Evolutionary conservation across 352 stramenopile genomes (phyloP).

Genomic region (Stephanocyclus meneghinianus): DNA sequence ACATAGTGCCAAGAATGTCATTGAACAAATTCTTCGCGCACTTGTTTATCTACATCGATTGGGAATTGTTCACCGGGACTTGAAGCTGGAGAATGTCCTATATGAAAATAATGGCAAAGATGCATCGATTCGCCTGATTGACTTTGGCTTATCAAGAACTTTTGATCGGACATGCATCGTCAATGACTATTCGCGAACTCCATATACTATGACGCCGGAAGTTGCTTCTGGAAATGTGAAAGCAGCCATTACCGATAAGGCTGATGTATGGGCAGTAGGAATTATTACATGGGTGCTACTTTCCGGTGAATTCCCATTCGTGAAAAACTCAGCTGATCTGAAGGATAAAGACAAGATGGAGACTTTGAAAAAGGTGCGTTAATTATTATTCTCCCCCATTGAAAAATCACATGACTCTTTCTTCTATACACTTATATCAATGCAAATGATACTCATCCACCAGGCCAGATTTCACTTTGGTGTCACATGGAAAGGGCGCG

Average conservation of each 20-base stretch:
- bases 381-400: neutral
- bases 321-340: constrained; percentile 50
- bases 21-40: constrained; percentile 61
- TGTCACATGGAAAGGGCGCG: constrained; percentile 44
- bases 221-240: constrained; percentile 17
- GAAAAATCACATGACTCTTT: neutral
- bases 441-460: neutral
- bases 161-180: constrained; percentile 39
- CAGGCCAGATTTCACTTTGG: constrained; percentile 50
- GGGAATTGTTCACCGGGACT: constrained; percentile 55
- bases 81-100: constrained; percentile 63
- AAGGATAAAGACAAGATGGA: constrained; percentile 45
- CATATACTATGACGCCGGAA: constrained; percentile 55
- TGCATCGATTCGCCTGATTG: constrained; percentile 53
- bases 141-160: constrained; percentile 61
- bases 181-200: constrained; percentile 45
- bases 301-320: constrained; percentile 64
- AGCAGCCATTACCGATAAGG: constrained; percentile 52
- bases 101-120: constrained; percentile 51
- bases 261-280: constrained; percentile 70
- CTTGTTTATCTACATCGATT: constrained; percentile 58
- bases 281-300: constrained; percentile 63
- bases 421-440: too few relatives aligned
- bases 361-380: constrained; percentile 43
- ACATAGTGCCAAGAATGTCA: constrained; percentile 48